These are phyloP conservation scores for Oryza australiensis DNA, from an alignment of 176 grass and related monocot genomes.

Conservation along the genomic window DNA sequence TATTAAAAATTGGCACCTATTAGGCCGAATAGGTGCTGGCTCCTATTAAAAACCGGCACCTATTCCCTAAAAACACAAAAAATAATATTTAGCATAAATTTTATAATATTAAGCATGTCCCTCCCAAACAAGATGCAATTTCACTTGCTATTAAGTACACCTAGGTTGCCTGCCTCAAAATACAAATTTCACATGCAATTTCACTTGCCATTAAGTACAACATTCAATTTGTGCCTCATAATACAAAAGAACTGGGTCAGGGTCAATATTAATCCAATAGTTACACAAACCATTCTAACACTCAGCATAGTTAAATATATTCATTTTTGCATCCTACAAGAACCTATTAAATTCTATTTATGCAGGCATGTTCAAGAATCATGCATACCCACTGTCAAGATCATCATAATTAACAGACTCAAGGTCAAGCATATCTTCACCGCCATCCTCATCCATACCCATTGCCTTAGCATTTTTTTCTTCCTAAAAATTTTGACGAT, in stretches of 20 bases:
- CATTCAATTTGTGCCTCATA: not conserved
- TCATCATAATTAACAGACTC: conserved; percentile 66
- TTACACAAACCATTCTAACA: too few relatives aligned
- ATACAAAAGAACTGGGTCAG: not conserved
- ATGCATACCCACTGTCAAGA: conserved; percentile 59
- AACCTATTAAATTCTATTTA: not conserved
- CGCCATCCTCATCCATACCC: conserved; percentile 56
- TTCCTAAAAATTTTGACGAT: conserved; percentile 47
- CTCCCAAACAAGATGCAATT: too few relatives aligned
- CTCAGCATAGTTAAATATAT: conserved; percentile 8
- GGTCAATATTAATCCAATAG: not conserved
- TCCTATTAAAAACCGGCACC: too few relatives aligned
- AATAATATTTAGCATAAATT: too few relatives aligned
- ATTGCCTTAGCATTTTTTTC: conserved; percentile 42
- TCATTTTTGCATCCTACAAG: not conserved
- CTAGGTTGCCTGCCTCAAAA: too few relatives aligned
- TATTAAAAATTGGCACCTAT: too few relatives aligned
- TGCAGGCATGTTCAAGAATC: not conserved
- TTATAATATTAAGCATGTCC: too few relatives aligned
- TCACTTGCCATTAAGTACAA: too few relatives aligned
- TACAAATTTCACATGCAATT: too few relatives aligned
- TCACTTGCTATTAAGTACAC: too few relatives aligned
- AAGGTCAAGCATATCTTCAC: conserved; percentile 52
- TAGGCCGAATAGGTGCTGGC: too few relatives aligned
- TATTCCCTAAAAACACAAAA: too few relatives aligned